Evolutionary conservation across 1,139 yeast species (phyloP).

Genomic region (Scheffersomyces titani): DNA sequence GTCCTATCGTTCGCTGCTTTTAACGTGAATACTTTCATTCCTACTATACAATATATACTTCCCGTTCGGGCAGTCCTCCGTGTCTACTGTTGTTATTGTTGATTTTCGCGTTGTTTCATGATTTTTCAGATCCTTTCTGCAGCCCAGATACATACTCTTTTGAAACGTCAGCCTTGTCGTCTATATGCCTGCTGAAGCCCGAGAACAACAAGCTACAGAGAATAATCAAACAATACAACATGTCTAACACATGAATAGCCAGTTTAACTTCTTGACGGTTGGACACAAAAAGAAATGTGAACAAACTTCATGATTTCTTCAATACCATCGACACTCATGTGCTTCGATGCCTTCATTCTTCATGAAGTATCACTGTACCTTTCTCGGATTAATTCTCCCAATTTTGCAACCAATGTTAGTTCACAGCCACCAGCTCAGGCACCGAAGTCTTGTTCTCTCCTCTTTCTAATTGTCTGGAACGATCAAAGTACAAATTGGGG

Average conservation of each 20-base stretch:
- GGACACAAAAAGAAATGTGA: not conserved
- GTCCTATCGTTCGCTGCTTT: not conserved
- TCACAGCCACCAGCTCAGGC: not conserved
- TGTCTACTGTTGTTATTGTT: not conserved
- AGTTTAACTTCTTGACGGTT: not conserved
- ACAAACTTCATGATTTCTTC: not conserved
- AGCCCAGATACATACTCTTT: not conserved
- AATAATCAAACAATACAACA: not conserved
- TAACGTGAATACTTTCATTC: not conserved
- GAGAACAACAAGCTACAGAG: not conserved
- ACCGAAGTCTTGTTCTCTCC: slow-evolving; percentile 2
- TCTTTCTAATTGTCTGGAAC: slow-evolving; percentile 54
- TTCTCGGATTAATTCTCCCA: not conserved
- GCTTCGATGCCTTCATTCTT: not conserved
- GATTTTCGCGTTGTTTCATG: not conserved
- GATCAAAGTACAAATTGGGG: slow-evolving; percentile 86
- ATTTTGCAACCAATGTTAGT: not conserved
- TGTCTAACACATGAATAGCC: not conserved
- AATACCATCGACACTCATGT: not conserved
- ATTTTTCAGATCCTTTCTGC: not conserved
- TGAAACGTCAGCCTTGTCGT: not conserved
- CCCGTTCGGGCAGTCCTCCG: not conserved
- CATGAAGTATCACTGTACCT: not conserved
- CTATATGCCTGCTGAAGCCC: not conserved
- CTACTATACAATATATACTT: not conserved